phyloP scores from a whole-genome alignment of 2,329 filamentous ascomycete species.

The Macrophomina tecta region DNA sequence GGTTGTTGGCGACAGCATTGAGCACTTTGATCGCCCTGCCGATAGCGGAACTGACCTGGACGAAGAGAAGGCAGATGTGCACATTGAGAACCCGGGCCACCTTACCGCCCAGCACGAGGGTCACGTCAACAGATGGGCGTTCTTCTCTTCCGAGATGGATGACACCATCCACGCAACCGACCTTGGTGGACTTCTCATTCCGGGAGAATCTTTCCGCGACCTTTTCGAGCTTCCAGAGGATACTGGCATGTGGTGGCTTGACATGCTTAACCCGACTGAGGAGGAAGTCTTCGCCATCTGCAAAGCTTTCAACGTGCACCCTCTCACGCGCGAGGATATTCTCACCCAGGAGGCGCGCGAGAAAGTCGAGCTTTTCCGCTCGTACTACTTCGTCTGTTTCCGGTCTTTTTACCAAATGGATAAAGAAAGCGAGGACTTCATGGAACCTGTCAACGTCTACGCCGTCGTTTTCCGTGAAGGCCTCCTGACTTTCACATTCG shows the following conservation, averaged over 20 bases:
- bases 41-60: conserved; percentile 42
- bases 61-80: conserved; percentile 51
- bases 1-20: conserved; percentile 36
- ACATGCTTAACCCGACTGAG: conserved; percentile 87
- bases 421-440: conserved; percentile 78
- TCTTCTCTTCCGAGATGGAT: conserved; percentile 95
- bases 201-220: conserved; percentile 86
- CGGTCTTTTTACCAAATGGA: conserved; percentile 88
- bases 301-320: conserved; percentile 94
- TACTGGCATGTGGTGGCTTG: conserved; percentile 97
- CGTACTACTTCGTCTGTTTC: conserved; percentile 98
- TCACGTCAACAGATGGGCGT: conserved; percentile 81
- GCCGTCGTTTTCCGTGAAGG: conserved; percentile 97
- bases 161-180: conserved; percentile 91
- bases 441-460: conserved; percentile 95
- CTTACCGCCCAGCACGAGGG: conserved; percentile 55
- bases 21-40: conserved; percentile 23
- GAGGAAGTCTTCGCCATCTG: conserved; percentile 88
- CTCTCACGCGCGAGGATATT: conserved; percentile 95
- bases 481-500: conserved; percentile 92
- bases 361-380: conserved; percentile 96
- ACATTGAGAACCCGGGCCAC: conserved; percentile 36
- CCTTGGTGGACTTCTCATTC: conserved; percentile 84
- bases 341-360: conserved; percentile 93
- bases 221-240: conserved; percentile 76